Percentiles rank a stretch among this genome's conserved stretches.
Conservation (phyloP, 2,329 filamentous ascomycete genomes). For the Colletotrichum sp. region DNA sequence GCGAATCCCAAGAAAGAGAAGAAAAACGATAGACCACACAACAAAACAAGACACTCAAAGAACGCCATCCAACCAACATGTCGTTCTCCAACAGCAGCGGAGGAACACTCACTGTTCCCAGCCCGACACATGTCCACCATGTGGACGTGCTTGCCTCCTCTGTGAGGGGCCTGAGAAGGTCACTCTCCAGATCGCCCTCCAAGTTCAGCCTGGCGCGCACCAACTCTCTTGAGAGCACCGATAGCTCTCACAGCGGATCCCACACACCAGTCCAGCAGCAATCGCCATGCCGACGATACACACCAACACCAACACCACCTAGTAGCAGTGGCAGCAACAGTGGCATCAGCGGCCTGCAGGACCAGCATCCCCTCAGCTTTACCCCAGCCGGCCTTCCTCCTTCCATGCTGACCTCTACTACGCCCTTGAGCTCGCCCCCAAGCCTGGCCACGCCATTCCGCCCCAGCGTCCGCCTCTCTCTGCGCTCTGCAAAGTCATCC, state of each 20-base stretch:
- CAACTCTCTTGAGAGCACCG: slow-evolving; percentile 48
- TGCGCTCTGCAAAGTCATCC: slow-evolving; percentile 66
- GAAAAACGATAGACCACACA: background rate
- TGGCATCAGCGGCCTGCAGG: slow-evolving; percentile 32
- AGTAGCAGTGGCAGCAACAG: slow-evolving; percentile 33
- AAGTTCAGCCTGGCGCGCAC: slow-evolving; percentile 73
- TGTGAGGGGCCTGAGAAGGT: slow-evolving; percentile 83
- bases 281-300: slow-evolving; percentile 53
- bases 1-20: background rate
- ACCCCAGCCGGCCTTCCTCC: slow-evolving; percentile 24
- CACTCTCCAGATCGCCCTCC: slow-evolving; percentile 91
- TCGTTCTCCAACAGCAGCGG: slow-evolving; percentile 66
- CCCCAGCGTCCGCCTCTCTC: slow-evolving; percentile 69
- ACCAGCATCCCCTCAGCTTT: slow-evolving; percentile 36
- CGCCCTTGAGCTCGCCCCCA: slow-evolving; percentile 33
- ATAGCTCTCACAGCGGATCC: slow-evolving; percentile 45
- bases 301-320: slow-evolving; percentile 22
- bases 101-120: slow-evolving; percentile 85
- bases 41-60: background rate
- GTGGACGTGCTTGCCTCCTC: slow-evolving; percentile 79
- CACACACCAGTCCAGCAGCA: slow-evolving; percentile 20
- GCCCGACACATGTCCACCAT: slow-evolving; percentile 82
- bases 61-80: slow-evolving; percentile 45
- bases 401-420: slow-evolving; percentile 29
- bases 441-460: slow-evolving; percentile 69